Percentiles rank a stretch among this genome's conserved stretches.
Evolutionary conservation across 768 basidiomycete species (phyloP).

Genomic region (Kwoniella sp.): DNA sequence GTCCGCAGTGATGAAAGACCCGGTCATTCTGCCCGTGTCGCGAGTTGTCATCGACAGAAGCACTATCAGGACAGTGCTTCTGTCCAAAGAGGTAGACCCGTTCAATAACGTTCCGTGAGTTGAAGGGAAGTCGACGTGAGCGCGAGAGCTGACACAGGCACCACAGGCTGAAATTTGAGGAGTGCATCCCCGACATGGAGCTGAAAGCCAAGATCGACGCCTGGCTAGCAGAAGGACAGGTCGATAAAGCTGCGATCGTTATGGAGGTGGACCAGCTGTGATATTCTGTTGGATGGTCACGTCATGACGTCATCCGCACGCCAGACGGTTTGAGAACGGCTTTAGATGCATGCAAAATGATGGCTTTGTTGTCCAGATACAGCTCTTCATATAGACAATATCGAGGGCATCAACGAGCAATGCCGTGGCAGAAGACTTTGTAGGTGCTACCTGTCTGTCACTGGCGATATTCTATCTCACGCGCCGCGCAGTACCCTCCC

Average conservation of each 20-base stretch:
- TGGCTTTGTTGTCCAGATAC: not conserved
- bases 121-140: not conserved
- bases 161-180: conserved; percentile 41
- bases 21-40: conserved; percentile 83
- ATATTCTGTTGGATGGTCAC: not conserved
- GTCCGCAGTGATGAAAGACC: conserved; percentile 90
- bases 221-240: conserved; percentile 61
- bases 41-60: conserved; percentile 71
- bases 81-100: conserved; percentile 88
- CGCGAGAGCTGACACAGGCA: not conserved
- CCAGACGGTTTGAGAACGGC: too few relatives aligned
- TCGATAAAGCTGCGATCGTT: conserved; percentile 26
- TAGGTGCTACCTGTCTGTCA: conserved; percentile 26
- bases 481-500: conserved; percentile 41
- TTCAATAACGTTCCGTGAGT: conserved; percentile 88
- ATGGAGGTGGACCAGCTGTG: conserved; percentile 45
- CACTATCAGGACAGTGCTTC: conserved; percentile 89
- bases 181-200: conserved; percentile 57
- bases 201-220: conserved; percentile 70
- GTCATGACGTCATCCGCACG: conserved; percentile 17
- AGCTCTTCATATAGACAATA: not conserved
- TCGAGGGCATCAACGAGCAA: conserved; percentile 51
- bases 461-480: too few relatives aligned
- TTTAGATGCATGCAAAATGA: not conserved
- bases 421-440: conserved; percentile 91